Percentiles rank a stretch among this genome's conserved stretches.
Conservation (phyloP, 805 yeast species). For the Cyberlindnera maritima region DNA sequence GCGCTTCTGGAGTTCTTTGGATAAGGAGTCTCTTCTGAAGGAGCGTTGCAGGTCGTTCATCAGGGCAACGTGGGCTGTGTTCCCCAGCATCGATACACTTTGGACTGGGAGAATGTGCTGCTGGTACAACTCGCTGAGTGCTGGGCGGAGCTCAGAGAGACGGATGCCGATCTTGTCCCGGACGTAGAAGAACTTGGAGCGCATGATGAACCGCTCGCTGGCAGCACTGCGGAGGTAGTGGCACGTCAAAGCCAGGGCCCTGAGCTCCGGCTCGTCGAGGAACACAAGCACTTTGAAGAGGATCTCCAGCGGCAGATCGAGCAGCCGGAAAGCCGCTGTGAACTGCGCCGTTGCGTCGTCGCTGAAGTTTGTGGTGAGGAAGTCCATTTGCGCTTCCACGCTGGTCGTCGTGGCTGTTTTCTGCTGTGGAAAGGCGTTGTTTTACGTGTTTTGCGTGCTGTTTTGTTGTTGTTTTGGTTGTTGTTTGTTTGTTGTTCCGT, state of each 20-base stretch:
- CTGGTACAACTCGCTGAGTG: constrained; percentile 12
- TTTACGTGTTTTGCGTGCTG: too few relatives aligned
- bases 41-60: constrained; percentile 16
- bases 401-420: background rate
- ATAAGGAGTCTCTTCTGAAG: constrained; percentile 18
- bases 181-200: constrained; percentile 23
- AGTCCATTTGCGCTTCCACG: constrained; percentile 20
- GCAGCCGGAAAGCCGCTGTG: constrained; percentile 19
- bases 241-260: constrained; percentile 18
- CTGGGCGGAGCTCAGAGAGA: constrained; percentile 17
- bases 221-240: constrained; percentile 17
- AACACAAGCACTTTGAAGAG: constrained; percentile 23
- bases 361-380: constrained; percentile 23
- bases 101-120: constrained; percentile 21
- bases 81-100: constrained; percentile 6
- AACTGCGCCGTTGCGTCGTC: constrained; percentile 12
- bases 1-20: constrained; percentile 21
- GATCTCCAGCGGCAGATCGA: constrained; percentile 26
- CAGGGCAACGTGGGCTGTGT: constrained; percentile 2
- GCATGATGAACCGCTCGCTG: constrained; percentile 21
- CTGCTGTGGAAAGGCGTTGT: background rate
- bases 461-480: background rate
- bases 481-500: too few relatives aligned
- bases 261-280: constrained; percentile 25
- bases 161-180: constrained; percentile 21